Percentiles rank a stretch among this genome's conserved stretches.
phyloP scores from a whole-genome alignment of 2,329 filamentous ascomycete species.

The Zymoseptoria tritici region DNA sequence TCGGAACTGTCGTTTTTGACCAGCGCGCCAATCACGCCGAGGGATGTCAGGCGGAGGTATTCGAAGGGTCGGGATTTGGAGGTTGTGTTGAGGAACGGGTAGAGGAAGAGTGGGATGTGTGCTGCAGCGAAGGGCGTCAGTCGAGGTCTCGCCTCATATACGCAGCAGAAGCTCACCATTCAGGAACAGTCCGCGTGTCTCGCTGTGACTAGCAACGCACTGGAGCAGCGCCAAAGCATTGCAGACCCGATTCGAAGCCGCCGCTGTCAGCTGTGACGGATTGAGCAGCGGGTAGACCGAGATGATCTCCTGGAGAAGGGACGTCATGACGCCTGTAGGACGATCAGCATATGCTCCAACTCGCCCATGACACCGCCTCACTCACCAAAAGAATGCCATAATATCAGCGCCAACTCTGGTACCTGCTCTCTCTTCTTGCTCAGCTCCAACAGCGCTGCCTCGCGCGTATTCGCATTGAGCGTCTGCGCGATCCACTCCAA shows the following conservation, averaged over 20 bases:
- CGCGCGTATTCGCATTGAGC: slow-evolving; percentile 76
- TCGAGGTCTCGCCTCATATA: not conserved
- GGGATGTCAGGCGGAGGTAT: slow-evolving; percentile 88
- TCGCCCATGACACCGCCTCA: slow-evolving; percentile 12
- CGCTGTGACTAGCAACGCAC: slow-evolving; percentile 94
- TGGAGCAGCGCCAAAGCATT: slow-evolving; percentile 93
- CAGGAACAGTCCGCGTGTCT: slow-evolving; percentile 86
- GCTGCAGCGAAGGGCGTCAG: slow-evolving; percentile 47
- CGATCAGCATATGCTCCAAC: slow-evolving; percentile 8
- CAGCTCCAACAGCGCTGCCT: slow-evolving; percentile 85
- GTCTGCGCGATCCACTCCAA: slow-evolving; percentile 88
- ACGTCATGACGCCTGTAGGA: slow-evolving; percentile 84
- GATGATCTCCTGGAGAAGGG: slow-evolving; percentile 94
- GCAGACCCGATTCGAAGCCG: slow-evolving; percentile 95
- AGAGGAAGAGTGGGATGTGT: slow-evolving; percentile 94
- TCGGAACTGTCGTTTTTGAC: slow-evolving; percentile 99
- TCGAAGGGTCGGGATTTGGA: slow-evolving; percentile 97
- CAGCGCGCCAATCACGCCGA: slow-evolving; percentile 91
- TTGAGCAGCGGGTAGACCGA: slow-evolving; percentile 96
- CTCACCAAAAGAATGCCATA: slow-evolving; percentile 98
- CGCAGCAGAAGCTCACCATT: slow-evolving; percentile 56
- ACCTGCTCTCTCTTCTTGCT: slow-evolving; percentile 99
- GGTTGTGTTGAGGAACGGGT: slow-evolving; percentile 96
- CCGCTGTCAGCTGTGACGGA: slow-evolving; percentile 90
- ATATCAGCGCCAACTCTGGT: slow-evolving; percentile 85